Base-by-base conservation (phyloP, 1,139 yeast genomes). In the Pichia sp. region DNA sequence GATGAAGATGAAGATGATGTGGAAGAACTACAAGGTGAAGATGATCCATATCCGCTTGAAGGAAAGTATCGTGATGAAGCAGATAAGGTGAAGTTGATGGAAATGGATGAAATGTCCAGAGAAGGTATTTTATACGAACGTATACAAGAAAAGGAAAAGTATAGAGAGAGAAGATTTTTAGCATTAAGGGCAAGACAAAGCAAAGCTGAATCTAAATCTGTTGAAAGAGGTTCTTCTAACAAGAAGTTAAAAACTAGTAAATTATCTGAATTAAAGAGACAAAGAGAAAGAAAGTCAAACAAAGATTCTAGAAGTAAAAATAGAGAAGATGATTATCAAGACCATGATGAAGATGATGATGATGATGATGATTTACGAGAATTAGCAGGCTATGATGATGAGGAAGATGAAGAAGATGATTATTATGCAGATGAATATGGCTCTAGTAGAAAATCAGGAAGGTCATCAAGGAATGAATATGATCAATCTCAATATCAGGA, bases 41-140 rank as follows among this genome's bases (percentile, higher is more conserved):
- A 71, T 41, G 79, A 77, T 60, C 99, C 98, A 9, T 93, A 91
- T 67, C 99, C 99, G 2, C 71, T 93, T 53, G 97, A 90, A 66
- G 96, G 96, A 18, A 89, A 89, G 64, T 93, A 84, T 72, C 87
- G 83, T 63, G 87, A 90, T 68, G 96, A 84, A 54, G 76, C 73
- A 10, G 99, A 95, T 69, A 77, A 89, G 55, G 82, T 73, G 7
- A 66, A 65, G 49, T 73, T 93, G 58, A 83, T 84, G 63, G 75
- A 77, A 1, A 77, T 93, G 83, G 95, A 93, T 55, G 99, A 95
- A 74, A 81, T 93, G 67, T 87, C 87, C 63, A 83, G 98, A 64
- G 99, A 93, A 73, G 84, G 87, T 61, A 80, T 89, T 54, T 77
- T 93, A 56, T 95, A 88, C 62, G 98, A 93, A 56, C 87, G 99